phyloP scores from a whole-genome alignment of 495 filamentous ascomycete genomes.

The Xeromyces bisporus region DNA sequence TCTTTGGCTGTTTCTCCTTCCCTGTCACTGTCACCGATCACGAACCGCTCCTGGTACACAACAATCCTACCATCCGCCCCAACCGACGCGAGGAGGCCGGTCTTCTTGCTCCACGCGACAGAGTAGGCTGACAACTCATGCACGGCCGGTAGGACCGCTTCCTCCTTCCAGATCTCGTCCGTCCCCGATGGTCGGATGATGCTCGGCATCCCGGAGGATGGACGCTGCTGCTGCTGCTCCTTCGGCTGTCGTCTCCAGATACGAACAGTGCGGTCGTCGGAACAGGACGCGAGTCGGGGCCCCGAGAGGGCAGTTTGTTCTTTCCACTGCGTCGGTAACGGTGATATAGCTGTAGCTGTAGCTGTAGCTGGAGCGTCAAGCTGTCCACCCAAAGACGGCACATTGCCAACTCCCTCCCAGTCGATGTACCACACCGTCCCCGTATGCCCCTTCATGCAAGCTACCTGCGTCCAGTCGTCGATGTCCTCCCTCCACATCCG shows the following conservation, averaged over 20 bases:
- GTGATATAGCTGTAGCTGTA: no score
- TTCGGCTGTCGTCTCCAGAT: conserved; percentile 57
- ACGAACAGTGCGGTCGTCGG: conserved; percentile 59
- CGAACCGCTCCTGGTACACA: conserved; percentile 52
- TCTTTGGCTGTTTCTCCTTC: neutral
- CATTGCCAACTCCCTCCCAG: conserved; percentile 43
- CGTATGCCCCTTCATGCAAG: conserved; percentile 56
- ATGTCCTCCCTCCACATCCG: conserved; percentile 77
- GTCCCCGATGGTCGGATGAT: conserved; percentile 55
- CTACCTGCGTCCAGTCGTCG: conserved; percentile 87
- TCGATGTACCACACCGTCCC: conserved; percentile 77
- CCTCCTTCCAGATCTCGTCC: conserved; percentile 69
- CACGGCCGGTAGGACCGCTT: conserved; percentile 47
- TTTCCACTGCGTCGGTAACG: no score
- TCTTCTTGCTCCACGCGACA: conserved; percentile 57
- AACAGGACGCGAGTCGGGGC: conserved; percentile 57
- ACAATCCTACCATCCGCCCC: conserved; percentile 76
- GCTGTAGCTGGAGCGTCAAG: no score
- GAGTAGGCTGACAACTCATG: conserved; percentile 74
- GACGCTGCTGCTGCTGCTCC: conserved; percentile 14
- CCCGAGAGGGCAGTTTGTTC: conserved; percentile 29
- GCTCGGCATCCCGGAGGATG: conserved; percentile 44
- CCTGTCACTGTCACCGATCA: neutral
- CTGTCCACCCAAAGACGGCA: conserved; percentile 6
- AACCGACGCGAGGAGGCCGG: conserved; percentile 60